These are phyloP conservation scores for Begonia peltatifolia DNA, from an alignment of 306 rosid species.

Conservation along the genomic window DNA sequence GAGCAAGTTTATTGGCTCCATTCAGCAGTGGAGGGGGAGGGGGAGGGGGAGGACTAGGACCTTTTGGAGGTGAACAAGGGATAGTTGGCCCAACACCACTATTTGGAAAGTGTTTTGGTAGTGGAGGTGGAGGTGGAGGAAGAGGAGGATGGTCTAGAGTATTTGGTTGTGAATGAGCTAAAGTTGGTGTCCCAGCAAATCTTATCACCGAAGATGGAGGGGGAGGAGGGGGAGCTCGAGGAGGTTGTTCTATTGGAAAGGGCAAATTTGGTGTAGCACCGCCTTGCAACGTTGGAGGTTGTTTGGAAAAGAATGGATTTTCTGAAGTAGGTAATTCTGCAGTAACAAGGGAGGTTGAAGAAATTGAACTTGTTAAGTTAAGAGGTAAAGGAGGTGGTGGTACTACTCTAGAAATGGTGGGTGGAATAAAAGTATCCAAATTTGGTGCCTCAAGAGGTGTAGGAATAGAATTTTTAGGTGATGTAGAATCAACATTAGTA, in stretches of 20 bases:
- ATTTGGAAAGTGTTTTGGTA: not conserved
- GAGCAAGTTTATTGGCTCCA: too few species aligned
- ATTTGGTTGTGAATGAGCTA: constrained; percentile 7
- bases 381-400: constrained; percentile 10
- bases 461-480: not conserved
- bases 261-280: not conserved
- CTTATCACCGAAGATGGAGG: not conserved
- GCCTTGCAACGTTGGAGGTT: constrained; percentile 4
- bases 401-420: not conserved
- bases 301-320: not conserved
- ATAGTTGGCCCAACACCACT: not conserved
- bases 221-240: not conserved
- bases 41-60: constrained; percentile 10
- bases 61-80: constrained; percentile 8
- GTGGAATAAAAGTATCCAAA: not conserved
- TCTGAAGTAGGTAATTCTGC: constrained; percentile 6
- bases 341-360: not conserved
- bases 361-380: constrained; percentile 1
- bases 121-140: constrained; percentile 2
- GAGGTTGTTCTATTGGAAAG: not conserved
- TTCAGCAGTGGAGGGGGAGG: constrained; percentile 2
- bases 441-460: not conserved
- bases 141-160: constrained; percentile 3
- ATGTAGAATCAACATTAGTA: not conserved
- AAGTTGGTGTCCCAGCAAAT: not conserved